Evolutionary conservation across 2,329 filamentous ascomycete genomes (phyloP), one percentile per base, ranked within the genome.

Genomic region (Stagonosporopsis chrysanthemi): DNA sequence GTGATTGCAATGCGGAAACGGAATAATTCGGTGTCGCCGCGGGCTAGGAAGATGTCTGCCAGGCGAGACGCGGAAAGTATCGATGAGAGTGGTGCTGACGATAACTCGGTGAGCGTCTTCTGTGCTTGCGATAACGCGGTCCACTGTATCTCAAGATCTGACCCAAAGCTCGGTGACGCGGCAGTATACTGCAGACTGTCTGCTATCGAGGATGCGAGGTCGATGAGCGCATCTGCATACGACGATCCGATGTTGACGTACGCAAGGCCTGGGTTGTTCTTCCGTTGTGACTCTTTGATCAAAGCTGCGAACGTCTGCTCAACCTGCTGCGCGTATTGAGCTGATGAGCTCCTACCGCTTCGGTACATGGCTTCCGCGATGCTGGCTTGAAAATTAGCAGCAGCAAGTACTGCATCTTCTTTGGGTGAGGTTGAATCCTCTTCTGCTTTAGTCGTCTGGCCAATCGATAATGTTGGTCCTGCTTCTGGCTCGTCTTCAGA

Each of bases 291-390:
- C 5, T 82, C 74, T 28, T 57, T 53, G n/a, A 56, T 43, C 58
- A 80, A 65, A 9, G 66, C 62, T 2, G 69, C 61, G 55, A 77
- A 79, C 4, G 68, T 66, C n/a, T 60, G 45, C 14, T 71, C 66
- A 9, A 82, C 62, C 2, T 76, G 68, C 26, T 67, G 66, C n/a
- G 82, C 77, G 71, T 88, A 88, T n/a, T 82, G 82, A 36, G 78
- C 70, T 19, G 82, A 67, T 39, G 84, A 80, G 50, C 83, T 81
- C 46, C 78, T 73, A 33, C 79, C 78, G 46, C 75, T 78, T 35
- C 82, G 81, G 68, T 85, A 89, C 46, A 84, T 79, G 1, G 84
- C 78, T 60, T 88, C 85, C 9, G 83, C 81, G 42, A 88, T 71
- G 4, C 83, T 81, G 43, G 81, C 80, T 15, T 82, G 74, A 70